Evolutionary conservation across 2,329 filamentous ascomycete genomes (phyloP).

Genomic region (Fusarium pseudograminearum): DNA sequence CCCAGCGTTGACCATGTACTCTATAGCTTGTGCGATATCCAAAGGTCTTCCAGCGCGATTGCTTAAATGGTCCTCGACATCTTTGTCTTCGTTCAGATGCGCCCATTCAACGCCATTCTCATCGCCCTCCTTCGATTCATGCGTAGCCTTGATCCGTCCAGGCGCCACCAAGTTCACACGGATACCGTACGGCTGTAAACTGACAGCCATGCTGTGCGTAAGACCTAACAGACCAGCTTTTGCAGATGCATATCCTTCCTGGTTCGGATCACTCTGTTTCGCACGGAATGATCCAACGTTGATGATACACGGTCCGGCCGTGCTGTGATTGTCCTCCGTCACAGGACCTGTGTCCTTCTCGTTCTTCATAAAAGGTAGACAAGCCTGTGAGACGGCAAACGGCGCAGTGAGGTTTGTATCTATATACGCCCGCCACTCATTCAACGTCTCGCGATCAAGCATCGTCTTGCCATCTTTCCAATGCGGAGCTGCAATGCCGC

Average conservation of each 20-base stretch:
- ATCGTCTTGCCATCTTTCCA: constrained; percentile 22
- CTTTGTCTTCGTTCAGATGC: constrained; percentile 15
- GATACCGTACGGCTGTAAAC: not conserved
- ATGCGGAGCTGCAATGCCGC: constrained; percentile 16
- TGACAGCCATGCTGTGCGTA: constrained; percentile 23
- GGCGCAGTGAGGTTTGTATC: constrained; percentile 19
- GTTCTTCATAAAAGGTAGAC: constrained; percentile 21
- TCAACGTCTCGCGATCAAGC: constrained; percentile 7
- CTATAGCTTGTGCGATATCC: constrained; percentile 17
- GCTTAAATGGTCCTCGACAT: constrained; percentile 17
- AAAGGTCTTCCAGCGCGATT: constrained; percentile 20
- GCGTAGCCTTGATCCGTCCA: constrained; percentile 8
- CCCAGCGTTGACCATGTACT: constrained; percentile 24
- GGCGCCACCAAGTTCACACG: constrained; percentile 21
- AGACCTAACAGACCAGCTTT: constrained; percentile 16
- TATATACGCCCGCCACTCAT: constrained; percentile 9
- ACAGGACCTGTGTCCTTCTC: constrained; percentile 8
- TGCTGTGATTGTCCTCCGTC: constrained; percentile 12
- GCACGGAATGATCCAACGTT: constrained; percentile 20
- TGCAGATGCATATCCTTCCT: constrained; percentile 14
- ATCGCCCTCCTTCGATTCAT: constrained; percentile 17
- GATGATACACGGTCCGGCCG: constrained; percentile 20
- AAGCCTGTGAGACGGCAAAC: constrained; percentile 16
- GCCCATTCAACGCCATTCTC: constrained; percentile 10
- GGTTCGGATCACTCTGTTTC: constrained; percentile 20